These are phyloP conservation scores for Begonia loranthoides DNA, from an alignment of 306 rosid genomes.

Conservation along the genomic window DNA sequence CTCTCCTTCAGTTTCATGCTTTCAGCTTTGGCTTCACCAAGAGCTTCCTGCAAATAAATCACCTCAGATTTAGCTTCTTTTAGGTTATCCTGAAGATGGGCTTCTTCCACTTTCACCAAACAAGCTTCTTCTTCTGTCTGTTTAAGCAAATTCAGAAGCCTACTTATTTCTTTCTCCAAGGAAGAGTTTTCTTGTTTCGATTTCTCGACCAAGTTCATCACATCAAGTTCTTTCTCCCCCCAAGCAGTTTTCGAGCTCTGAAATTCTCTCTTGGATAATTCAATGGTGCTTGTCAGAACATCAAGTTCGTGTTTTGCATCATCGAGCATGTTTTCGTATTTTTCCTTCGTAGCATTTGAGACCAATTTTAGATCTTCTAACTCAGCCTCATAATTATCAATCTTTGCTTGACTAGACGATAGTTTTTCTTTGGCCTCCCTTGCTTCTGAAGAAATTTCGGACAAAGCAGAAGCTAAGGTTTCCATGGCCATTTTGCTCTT, in stretches of 20 bases:
- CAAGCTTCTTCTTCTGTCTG: constrained; percentile 53
- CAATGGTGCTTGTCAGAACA: constrained; percentile 1
- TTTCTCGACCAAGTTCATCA: constrained; percentile 50
- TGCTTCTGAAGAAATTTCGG: constrained; percentile 80
- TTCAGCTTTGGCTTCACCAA: constrained; percentile 55
- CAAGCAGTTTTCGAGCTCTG: constrained; percentile 50
- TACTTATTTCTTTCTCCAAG: constrained; percentile 45
- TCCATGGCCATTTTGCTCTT: constrained; percentile 94
- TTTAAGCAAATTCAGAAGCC: constrained; percentile 54
- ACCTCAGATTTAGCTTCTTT: constrained; percentile 92
- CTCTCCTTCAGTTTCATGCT: constrained; percentile 78
- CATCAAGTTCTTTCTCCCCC: constrained; percentile 64
- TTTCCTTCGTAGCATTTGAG: constrained; percentile 59
- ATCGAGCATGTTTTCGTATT: constrained; percentile 55
- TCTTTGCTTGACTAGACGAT: constrained; percentile 30
- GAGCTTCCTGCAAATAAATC: constrained; percentile 82
- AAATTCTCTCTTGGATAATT: constrained; percentile 24
- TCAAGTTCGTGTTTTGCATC: constrained; percentile 58
- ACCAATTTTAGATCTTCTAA: constrained; percentile 56
- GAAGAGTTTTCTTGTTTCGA: constrained; percentile 60
- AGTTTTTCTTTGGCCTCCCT: constrained; percentile 73
- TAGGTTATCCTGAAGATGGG: constrained; percentile 58
- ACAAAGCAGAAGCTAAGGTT: constrained; percentile 85
- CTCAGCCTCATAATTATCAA: constrained; percentile 33
- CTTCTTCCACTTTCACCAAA: constrained; percentile 61